Evolutionary conservation across 2,329 filamentous ascomycete species (phyloP), one percentile per base, ranked within the genome.

Genomic region (Fusarium mangiferae): DNA sequence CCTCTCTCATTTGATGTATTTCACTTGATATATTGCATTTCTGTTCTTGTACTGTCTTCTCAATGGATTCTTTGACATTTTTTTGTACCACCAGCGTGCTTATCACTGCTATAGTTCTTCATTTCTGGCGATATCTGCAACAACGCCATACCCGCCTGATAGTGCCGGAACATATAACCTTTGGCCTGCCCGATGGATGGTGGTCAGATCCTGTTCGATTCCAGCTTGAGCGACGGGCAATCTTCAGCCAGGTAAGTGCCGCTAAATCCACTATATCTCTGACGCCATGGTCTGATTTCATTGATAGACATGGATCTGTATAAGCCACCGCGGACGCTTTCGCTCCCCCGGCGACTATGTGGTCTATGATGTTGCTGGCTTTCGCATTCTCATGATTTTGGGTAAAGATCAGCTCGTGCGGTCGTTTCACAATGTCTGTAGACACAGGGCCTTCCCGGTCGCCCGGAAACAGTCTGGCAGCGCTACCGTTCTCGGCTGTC

Each of bases 401-500:
- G 61, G 61, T 2, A 64, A 64, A 18, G 61, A 60, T 7, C 30
- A 33, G 30, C 11, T 33, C 30, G 28, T 64, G 5, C 57, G 61
- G 11, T 60, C 61, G 5, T 64, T 64, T 7, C 54, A 64, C 2
- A 64, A 64, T 30, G 61, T 49, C 28, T 64, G 61, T 18, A 45
- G 61, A 15, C 61, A 64, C 6, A 57, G 61, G 24, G 61, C 61
- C 1, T 64, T 60, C 9, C 61, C 54, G 2, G 55, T 64, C 15
- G 61, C 61, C 3, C 36, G 54, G 39, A 60, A 60, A 4, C 28
- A 60, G 5, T 60, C 42, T 24, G 61, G 61, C 17, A 49, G 9
- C 7, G 15, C 61, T 1, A 49, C 44, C 4, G 26, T 60, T 6
- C 35, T 64, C 3, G 61, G 61, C 33, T 64, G 61, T 10, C 61